These are phyloP conservation scores for Lantana camara DNA, from an alignment of 257 asterid genomes.

Conservation along the genomic window DNA sequence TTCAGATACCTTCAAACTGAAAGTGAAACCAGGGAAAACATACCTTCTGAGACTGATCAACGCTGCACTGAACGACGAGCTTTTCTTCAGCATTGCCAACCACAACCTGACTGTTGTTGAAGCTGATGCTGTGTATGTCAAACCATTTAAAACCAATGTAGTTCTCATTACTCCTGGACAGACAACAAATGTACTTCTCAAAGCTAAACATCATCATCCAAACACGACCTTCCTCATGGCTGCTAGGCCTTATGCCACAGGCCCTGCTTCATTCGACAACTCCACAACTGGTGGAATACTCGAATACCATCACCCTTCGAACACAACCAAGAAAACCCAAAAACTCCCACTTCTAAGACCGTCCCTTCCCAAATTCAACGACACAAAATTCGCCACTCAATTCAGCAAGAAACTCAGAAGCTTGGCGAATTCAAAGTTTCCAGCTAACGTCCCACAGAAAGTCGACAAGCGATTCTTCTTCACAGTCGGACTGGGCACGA, in stretches of 20 bases:
- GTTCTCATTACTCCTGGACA: conserved; percentile 67
- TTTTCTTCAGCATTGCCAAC: conserved; percentile 62
- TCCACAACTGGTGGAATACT: conserved; percentile 50
- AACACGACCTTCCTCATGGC: conserved; percentile 49
- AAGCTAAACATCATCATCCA: conserved; percentile 43
- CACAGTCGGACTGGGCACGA: conserved; percentile 66
- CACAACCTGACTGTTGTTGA: conserved; percentile 63
- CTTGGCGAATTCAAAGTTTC: conserved; percentile 41
- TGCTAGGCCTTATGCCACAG: conserved; percentile 62
- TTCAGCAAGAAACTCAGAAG: conserved; percentile 39
- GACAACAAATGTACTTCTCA: conserved; percentile 59
- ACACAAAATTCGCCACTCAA: conserved; percentile 26
- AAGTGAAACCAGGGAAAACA: conserved; percentile 59
- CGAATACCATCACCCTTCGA: conserved; percentile 42
- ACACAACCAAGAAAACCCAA: conserved; percentile 1
- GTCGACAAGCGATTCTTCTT: conserved; percentile 54
- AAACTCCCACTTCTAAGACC: conserved; percentile 28
- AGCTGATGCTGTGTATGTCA: conserved; percentile 61
- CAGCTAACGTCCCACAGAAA: conserved; percentile 52
- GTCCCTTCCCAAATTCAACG: conserved; percentile 29
- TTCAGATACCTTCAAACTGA: conserved; percentile 58
- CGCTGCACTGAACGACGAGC: conserved; percentile 67
- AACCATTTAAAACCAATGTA: conserved; percentile 51
- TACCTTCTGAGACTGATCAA: conserved; percentile 64
- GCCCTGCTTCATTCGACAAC: conserved; percentile 60